Evolutionary conservation across 495 filamentous ascomycete genomes (phyloP).

Genomic region (Jackrogersella minutella): DNA sequence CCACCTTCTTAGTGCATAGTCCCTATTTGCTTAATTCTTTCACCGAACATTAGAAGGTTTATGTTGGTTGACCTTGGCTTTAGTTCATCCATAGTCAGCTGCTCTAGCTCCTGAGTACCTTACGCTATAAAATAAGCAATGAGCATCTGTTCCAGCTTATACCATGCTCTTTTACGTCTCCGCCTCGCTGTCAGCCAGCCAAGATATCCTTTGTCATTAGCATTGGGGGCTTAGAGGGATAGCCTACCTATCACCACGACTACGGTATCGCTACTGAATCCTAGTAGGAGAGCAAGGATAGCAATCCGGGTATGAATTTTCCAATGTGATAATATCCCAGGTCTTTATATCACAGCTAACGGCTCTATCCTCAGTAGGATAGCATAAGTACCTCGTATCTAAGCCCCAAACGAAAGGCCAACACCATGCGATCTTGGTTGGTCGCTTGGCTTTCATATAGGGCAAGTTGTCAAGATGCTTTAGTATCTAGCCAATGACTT

Average conservation of each 20-base stretch:
- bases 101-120: too few species aligned
- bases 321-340: not conserved
- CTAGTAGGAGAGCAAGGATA: not conserved
- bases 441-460: too few species aligned
- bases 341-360: not conserved
- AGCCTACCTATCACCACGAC: too few species aligned
- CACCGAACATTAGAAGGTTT: not conserved
- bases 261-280: not conserved
- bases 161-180: not conserved
- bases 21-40: not conserved
- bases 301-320: too few species aligned
- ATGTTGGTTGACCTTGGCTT: not conserved
- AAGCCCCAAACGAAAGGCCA: too few species aligned
- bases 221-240: constrained; percentile 9
- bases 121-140: too few species aligned
- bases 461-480: too few species aligned
- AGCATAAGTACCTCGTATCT: too few species aligned
- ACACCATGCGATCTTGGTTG: too few species aligned
- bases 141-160: not conserved
- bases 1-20: not conserved
- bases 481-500: too few species aligned
- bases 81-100: too few species aligned
- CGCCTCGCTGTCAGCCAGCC: constrained; percentile 9
- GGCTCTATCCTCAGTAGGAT: not conserved
- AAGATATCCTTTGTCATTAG: constrained; percentile 19